phyloP scores from a whole-genome alignment of 495 filamentous ascomycete species.

The Trichoderma erinaceum region DNA sequence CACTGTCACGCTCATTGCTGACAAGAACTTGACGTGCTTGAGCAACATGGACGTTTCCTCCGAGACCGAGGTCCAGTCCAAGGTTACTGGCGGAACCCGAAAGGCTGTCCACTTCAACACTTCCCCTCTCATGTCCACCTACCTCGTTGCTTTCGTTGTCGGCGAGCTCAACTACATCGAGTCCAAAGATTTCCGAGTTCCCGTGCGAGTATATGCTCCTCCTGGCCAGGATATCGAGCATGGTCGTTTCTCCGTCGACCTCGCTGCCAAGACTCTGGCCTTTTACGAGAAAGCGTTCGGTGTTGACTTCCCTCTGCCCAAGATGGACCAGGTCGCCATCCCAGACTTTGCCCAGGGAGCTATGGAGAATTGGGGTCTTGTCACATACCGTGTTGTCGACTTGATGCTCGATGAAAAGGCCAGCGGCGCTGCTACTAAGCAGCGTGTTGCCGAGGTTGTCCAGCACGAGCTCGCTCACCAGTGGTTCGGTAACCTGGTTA shows the following conservation, averaged over 20 bases:
- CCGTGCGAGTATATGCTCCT: conserved; percentile 92
- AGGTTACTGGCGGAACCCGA: conserved; percentile 52
- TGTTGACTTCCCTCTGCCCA: conserved; percentile 92
- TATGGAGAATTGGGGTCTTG: conserved; percentile 87
- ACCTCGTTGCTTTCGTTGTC: conserved; percentile 90
- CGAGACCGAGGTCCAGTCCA: conserved; percentile 34
- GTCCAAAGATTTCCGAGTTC: conserved; percentile 75
- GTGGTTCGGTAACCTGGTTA: conserved; percentile 97
- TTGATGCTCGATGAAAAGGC: conserved; percentile 88
- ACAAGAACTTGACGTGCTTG: conserved; percentile 77
- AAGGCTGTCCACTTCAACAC: conserved; percentile 79
- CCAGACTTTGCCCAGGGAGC: conserved; percentile 73
- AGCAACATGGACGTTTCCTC: conserved; percentile 86
- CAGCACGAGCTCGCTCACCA: conserved; percentile 94
- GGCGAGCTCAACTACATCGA: conserved; percentile 97
- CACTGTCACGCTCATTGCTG: conserved; percentile 85
- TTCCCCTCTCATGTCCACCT: conserved; percentile 95
- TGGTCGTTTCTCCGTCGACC: conserved; percentile 76
- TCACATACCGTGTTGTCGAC: conserved; percentile 91
- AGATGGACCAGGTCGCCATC: conserved; percentile 89
- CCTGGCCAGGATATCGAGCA: conserved; percentile 75
- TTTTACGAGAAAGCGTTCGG: conserved; percentile 92
- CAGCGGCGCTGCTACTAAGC: conserved; percentile 80
- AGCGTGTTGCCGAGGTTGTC: conserved; percentile 89
- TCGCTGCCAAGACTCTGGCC: conserved; percentile 82